Base-by-base conservation (phyloP, 805 yeast genomes). In the Starmerella sp. region DNA sequence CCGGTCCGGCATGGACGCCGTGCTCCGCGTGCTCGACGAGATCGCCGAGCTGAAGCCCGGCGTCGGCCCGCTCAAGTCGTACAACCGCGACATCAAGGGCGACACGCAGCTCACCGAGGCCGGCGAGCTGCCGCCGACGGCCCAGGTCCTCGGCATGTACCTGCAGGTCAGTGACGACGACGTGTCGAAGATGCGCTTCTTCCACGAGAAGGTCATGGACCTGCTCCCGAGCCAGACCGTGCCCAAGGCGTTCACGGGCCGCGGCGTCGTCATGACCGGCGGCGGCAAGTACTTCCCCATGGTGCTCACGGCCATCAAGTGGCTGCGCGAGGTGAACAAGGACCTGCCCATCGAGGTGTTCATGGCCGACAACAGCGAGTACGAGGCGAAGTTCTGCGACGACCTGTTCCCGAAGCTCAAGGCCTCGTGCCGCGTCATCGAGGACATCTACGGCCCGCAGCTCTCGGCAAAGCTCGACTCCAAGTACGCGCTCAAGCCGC, bases 321-420 rank as follows among this genome's bases (percentile, higher is more conserved):
- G 82, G 57, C 68, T 88, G 51, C 73, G 95, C 63, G 78, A 80
- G 41, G 71, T 77, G 7, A 88, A 91, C 2, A 46, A 46, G 15
- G 80, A 85, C 3, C 68, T 84, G 38, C 96, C 96, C 0, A 80
- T 89, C 22, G 96, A 89, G 72, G 84, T 89, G 9, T 76, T 86
- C 60, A 79, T 89, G 60, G 95, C 95, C 8, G 76, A 79, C 39
- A 72, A 75, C 22, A 77, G 77, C 35, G 93, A 85, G 63, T 85
- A 80, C 63, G 93, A 86, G 63, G 75, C 79, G 38, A 84, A 82
- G 55, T 74, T 82, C 52, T 88, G 96, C 69, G 80, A 78, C 28
- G 69, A 71, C 8, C 72, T 84, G 2, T 72, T 86, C 61, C 89
- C 91, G 0, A 62, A 66, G 22, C 68, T 82, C 54, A 77, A 81